Conservation (phyloP, 352 stramenopile species). For the Globisporangium heterothallicum region DNA sequence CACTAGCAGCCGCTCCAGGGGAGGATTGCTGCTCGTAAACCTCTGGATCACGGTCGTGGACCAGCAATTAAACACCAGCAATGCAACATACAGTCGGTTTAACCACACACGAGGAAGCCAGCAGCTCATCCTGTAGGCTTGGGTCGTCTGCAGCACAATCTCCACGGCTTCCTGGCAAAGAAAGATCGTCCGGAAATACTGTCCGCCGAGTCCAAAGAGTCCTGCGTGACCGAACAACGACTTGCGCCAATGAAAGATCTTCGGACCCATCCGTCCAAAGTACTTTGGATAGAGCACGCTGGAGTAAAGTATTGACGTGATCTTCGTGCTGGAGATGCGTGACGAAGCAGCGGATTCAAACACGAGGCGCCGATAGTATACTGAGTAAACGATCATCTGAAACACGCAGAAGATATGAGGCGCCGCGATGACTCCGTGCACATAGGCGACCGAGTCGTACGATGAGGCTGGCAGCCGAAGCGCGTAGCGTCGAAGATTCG, state of each 20-base stretch:
- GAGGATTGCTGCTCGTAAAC: slow-evolving; percentile 2
- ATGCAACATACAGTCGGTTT: slow-evolving; percentile 11
- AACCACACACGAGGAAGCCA: slow-evolving; percentile 9
- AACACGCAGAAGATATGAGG: slow-evolving; percentile 12
- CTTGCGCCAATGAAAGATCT: slow-evolving; percentile 15
- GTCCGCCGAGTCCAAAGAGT: slow-evolving; percentile 18
- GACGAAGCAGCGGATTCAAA: neutral
- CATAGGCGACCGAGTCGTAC: slow-evolving; percentile 12
- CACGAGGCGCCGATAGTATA: slow-evolving; percentile 4
- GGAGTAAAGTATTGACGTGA: neutral
- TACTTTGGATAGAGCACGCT: slow-evolving; percentile 1
- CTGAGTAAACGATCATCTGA: slow-evolving; percentile 12
- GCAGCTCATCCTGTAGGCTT: slow-evolving; percentile 20
- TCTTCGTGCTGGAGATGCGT: slow-evolving; percentile 5
- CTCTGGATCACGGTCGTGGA: slow-evolving; percentile 10
- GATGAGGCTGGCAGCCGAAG: slow-evolving; percentile 1
- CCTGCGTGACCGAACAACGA: slow-evolving; percentile 14
- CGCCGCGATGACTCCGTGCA: slow-evolving; percentile 4
- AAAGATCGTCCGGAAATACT: slow-evolving; percentile 20
- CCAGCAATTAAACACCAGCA: slow-evolving; percentile 22
- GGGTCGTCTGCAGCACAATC: slow-evolving; percentile 22
- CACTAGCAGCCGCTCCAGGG: slow-evolving; percentile 13
- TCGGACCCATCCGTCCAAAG: neutral
- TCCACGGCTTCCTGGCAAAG: slow-evolving; percentile 20
- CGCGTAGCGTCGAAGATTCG: slow-evolving; percentile 14